Base-by-base conservation (phyloP, 108 stramenopile genomes). In the Chaetoceros muelleri region DNA sequence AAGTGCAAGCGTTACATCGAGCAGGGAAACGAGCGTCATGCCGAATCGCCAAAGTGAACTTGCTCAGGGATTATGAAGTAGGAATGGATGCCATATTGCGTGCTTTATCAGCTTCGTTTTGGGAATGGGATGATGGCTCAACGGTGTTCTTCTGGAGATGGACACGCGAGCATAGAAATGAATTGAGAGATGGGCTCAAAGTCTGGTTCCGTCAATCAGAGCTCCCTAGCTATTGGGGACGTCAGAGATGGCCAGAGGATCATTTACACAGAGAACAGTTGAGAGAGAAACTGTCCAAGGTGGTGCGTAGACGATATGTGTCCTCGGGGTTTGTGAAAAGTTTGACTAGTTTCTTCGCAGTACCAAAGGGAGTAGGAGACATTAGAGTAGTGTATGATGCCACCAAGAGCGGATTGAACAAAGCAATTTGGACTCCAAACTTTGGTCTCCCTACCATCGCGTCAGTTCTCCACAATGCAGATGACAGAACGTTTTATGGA, bases 61-160 rank as follows among this genome's bases (percentile, higher is more conserved):
- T n/a, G n/a, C n/a, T n/a, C n/a, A n/a, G 29, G 3, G 30, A 3
- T 23, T 40, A 18, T 46, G 26, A 46, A 20, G 28, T 27, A n/a
- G n/a, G n/a, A n/a, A n/a, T n/a, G n/a, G n/a, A n/a, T n/a, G n/a
- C n/a, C n/a, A n/a, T n/a, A n/a, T 17, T 25, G 1, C 1, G 65
- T 0, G 46, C 52, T 25, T 44, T 29, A 2, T 50, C 25, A 2
- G 34, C 71, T 1, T 46, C 48, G 24, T 72, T 58, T 54, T 73
- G 66, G 66, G 58, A 60, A 20, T 73, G 67, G n/a, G n/a, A n/a
- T n/a, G n/a, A n/a, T n/a, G n/a, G n/a, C n/a, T n/a, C n/a, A n/a
- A n/a, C n/a, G n/a, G 46, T 53, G 21, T 60, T 68, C 28, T 63
- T 59, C 48, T 73, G 72, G 72, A 26, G 58, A 7, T 73, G 66